Evolutionary conservation across 345 rosid species (phyloP).

Genomic region (Sonneratia caseolaris): DNA sequence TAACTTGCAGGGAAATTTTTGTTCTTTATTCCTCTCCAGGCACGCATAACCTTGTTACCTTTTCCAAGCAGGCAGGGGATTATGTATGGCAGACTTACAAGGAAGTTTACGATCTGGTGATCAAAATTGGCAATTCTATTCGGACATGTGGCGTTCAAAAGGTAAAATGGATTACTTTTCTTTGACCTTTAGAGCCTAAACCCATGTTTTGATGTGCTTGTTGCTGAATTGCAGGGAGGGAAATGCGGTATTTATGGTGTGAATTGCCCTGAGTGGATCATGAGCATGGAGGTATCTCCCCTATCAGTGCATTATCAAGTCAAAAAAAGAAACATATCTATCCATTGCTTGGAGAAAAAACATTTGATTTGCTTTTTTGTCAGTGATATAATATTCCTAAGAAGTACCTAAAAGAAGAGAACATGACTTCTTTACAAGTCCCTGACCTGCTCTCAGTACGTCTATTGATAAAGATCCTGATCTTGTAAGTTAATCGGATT

Average conservation of each 20-base stretch:
- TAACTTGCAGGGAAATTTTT: background rate
- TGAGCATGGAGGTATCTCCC: slow-evolving; percentile 89
- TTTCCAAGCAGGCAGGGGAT: slow-evolving; percentile 52
- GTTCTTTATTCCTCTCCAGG: background rate
- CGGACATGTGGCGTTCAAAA: slow-evolving; percentile 68
- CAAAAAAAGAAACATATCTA: background rate
- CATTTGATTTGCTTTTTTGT: background rate
- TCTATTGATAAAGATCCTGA: background rate
- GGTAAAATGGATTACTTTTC: slow-evolving; percentile 27
- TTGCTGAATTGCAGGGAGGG: slow-evolving; percentile 38
- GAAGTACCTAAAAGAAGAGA: background rate
- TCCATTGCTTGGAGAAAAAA: background rate
- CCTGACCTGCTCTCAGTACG: background rate
- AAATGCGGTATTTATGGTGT: slow-evolving; percentile 94
- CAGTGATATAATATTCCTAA: background rate
- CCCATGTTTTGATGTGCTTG: slow-evolving; percentile 2
- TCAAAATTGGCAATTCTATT: slow-evolving; percentile 75
- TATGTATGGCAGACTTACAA: slow-evolving; percentile 86
- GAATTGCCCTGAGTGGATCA: slow-evolving; percentile 83
- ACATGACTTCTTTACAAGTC: background rate
- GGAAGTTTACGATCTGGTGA: slow-evolving; percentile 69
- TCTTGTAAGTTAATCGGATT: background rate
- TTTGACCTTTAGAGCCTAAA: background rate
- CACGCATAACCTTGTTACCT: background rate
- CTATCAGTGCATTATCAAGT: slow-evolving; percentile 2